phyloP scores from a whole-genome alignment of 306 rosid species.

The Dryas drummondii region DNA sequence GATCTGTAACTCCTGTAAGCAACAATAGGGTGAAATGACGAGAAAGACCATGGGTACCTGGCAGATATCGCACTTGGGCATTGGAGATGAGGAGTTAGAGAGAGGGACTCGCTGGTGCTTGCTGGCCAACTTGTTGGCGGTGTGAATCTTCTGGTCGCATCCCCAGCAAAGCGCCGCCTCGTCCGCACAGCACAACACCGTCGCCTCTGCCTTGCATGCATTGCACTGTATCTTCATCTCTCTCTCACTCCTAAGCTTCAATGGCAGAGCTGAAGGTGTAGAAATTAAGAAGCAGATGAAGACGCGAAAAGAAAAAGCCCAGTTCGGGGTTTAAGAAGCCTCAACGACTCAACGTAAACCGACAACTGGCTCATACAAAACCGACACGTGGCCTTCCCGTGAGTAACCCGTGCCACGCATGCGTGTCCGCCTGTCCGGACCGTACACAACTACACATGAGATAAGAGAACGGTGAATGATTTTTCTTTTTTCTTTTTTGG shows the following conservation, averaged over 20 bases:
- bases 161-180: conserved; percentile 73
- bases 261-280: background rate
- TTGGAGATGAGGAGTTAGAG: conserved; percentile 56
- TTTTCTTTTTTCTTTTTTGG: no score
- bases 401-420: background rate
- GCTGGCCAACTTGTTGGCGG: conserved; percentile 71
- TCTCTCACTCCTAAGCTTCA: background rate
- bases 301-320: background rate
- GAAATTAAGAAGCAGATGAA: background rate
- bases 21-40: background rate
- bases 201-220: conserved; percentile 69
- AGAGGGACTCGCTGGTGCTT: conserved; percentile 78
- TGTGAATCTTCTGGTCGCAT: conserved; percentile 72
- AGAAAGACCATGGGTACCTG: background rate
- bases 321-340: background rate
- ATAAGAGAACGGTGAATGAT: background rate
- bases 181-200: conserved; percentile 67
- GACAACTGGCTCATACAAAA: background rate
- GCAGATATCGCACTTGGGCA: conserved; percentile 53
- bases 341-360: background rate
- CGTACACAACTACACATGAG: background rate
- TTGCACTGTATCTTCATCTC: conserved; percentile 79
- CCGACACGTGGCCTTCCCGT: background rate
- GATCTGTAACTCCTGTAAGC: background rate
- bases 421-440: background rate